A percentile compares a stretch with the other conserved stretches of the same genome.
phyloP scores from a whole-genome alignment of 305 asterid species.

The Coffea humblotiana region DNA sequence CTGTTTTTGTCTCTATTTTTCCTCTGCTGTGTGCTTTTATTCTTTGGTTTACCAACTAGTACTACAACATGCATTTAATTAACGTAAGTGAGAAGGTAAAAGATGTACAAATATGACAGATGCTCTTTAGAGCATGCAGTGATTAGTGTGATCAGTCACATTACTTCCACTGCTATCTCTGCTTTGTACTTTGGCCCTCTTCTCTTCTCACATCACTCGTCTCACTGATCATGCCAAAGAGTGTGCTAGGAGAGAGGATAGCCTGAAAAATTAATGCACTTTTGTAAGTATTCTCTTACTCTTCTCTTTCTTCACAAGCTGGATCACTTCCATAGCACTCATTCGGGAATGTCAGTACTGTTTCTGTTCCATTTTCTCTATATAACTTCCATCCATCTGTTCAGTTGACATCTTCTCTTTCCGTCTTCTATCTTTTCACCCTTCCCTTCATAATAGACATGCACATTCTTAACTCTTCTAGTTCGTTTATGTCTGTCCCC shows the following conservation, averaged over 20 bases:
- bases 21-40: background rate
- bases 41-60: background rate
- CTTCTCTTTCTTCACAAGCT: slow-evolving; percentile 16
- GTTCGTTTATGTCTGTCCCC: slow-evolving; percentile 17
- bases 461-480: background rate
- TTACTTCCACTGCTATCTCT: slow-evolving; percentile 23
- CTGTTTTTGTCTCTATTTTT: background rate
- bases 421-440: slow-evolving; percentile 35
- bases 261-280: background rate
- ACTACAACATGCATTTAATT: slow-evolving; percentile 16
- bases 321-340: background rate
- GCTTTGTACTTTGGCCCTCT: slow-evolving; percentile 3
- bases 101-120: slow-evolving; percentile 34
- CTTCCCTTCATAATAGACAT: background rate
- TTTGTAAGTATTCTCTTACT: slow-evolving; percentile 5
- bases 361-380: slow-evolving; percentile 24
- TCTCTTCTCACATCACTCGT: background rate
- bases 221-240: background rate
- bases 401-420: slow-evolving; percentile 12
- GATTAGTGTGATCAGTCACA: slow-evolving; percentile 42
- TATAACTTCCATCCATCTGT: slow-evolving; percentile 39
- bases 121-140: slow-evolving; percentile 9
- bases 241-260: background rate
- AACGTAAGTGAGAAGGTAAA: slow-evolving; percentile 52
- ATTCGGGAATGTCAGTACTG: too few relatives aligned